These are phyloP conservation scores for Pelargonium nanum DNA, from an alignment of 345 rosid genomes.

Conservation along the genomic window DNA sequence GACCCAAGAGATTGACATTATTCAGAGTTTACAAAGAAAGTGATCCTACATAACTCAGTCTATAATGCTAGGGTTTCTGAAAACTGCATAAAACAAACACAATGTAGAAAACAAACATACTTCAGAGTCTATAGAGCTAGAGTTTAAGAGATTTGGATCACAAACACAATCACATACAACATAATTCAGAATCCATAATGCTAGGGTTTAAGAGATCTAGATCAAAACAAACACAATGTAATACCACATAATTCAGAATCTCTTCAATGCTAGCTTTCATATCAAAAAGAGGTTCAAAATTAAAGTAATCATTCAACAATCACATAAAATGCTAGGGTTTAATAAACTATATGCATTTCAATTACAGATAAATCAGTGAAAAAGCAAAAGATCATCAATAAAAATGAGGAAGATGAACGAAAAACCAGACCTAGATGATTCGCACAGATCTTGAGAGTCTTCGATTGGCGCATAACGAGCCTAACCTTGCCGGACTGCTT, in stretches of 20 bases:
- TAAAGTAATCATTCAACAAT: neutral
- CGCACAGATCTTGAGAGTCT: conserved; percentile 88
- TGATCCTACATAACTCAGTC: neutral
- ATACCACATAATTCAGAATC: too few relatives aligned
- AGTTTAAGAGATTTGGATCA: too few relatives aligned
- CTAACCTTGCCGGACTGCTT: conserved; percentile 56
- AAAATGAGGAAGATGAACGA: neutral
- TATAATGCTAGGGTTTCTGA: neutral
- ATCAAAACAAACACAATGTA: neutral
- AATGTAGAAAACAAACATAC: too few relatives aligned
- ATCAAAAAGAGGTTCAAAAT: too few relatives aligned
- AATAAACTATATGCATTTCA: neutral
- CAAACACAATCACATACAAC: too few relatives aligned
- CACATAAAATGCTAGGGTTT: neutral
- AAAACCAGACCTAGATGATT: conserved; percentile 50
- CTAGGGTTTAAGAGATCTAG: neutral
- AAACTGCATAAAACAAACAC: neutral
- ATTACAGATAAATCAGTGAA: neutral
- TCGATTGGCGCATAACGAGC: conserved; percentile 69
- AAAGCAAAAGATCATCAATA: neutral
- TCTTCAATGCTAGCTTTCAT: too few relatives aligned
- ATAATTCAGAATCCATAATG: neutral
- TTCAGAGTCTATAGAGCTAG: too few relatives aligned
- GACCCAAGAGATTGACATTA: neutral
- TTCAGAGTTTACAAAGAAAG: neutral